Conservation (phyloP, 768 basidiomycete genomes). For the Galerina marginata region DNA sequence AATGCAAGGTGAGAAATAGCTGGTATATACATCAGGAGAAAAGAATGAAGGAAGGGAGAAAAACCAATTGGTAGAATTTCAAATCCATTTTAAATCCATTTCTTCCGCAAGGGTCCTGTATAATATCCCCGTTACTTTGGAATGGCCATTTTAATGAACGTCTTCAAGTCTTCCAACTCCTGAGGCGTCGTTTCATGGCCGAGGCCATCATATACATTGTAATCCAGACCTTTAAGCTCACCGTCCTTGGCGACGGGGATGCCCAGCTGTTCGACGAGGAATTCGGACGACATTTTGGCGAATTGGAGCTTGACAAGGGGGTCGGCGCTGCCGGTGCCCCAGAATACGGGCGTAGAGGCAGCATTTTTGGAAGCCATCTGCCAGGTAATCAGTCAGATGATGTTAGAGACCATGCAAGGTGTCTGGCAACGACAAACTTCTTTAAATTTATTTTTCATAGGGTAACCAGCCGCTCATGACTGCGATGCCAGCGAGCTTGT, state of each 20-base stretch:
- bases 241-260: constrained; percentile 48
- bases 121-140: constrained; percentile 21
- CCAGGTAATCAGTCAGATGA: constrained; percentile 4
- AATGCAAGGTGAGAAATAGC: too few species aligned
- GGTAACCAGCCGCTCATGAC: constrained; percentile 84
- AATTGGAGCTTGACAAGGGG: constrained; percentile 68
- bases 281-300: constrained; percentile 59
- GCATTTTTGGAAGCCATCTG: constrained; percentile 70
- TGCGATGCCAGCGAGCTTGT: constrained; percentile 73
- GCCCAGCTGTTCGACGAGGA: constrained; percentile 59
- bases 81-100: background rate
- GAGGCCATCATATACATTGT: constrained; percentile 69
- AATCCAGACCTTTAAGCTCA: constrained; percentile 62
- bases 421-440: constrained; percentile 45
- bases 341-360: constrained; percentile 75
- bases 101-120: background rate
- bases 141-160: constrained; percentile 70
- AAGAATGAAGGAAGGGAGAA: too few species aligned
- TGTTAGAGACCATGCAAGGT: constrained; percentile 8
- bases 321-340: constrained; percentile 84
- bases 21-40: too few species aligned
- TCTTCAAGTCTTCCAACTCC: constrained; percentile 74
- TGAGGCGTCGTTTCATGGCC: constrained; percentile 67
- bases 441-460: constrained; percentile 66
- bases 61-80: too few species aligned